Percentiles rank a stretch among this genome's conserved stretches.
Evolutionary conservation across 2,329 filamentous ascomycete species (phyloP).

Genomic region (Aspergillus fructus): DNA sequence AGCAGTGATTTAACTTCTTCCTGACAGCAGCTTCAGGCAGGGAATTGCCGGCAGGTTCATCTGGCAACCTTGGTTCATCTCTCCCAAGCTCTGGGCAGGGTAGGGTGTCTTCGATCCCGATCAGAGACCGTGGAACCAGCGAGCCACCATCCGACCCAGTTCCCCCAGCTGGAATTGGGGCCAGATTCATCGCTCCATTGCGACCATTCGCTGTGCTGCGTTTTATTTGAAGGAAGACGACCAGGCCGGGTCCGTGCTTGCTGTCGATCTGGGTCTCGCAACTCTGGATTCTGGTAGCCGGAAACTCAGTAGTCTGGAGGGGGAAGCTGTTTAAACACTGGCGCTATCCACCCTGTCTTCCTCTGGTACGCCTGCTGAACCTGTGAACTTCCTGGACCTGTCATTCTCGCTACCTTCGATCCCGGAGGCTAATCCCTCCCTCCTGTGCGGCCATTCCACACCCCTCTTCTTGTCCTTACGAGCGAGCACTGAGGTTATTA

Average conservation of each 20-base stretch:
- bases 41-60: slow-evolving; percentile 28
- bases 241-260: slow-evolving; percentile 23
- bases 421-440: slow-evolving; percentile 3
- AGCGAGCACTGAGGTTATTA: slow-evolving; percentile 14
- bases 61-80: not conserved
- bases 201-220: not conserved
- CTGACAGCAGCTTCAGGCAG: slow-evolving; percentile 21
- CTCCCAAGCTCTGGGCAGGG: not conserved
- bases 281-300: slow-evolving; percentile 26
- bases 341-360: slow-evolving; percentile 20
- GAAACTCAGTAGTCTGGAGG: slow-evolving; percentile 17
- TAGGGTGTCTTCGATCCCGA: slow-evolving; percentile 19
- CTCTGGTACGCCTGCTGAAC: slow-evolving; percentile 20
- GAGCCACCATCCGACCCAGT: not conserved
- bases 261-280: slow-evolving; percentile 26
- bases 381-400: slow-evolving; percentile 20
- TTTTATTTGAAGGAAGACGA: not conserved
- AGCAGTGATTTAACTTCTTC: slow-evolving; percentile 7
- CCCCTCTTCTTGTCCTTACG: not conserved
- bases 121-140: slow-evolving; percentile 27
- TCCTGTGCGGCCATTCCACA: not conserved
- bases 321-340: slow-evolving; percentile 20
- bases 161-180: slow-evolving; percentile 17
- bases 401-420: slow-evolving; percentile 16
- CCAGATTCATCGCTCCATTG: not conserved